phyloP scores from a whole-genome alignment of 1,139 yeast genomes.

The Hemisphaericaspora subhashii region DNA sequence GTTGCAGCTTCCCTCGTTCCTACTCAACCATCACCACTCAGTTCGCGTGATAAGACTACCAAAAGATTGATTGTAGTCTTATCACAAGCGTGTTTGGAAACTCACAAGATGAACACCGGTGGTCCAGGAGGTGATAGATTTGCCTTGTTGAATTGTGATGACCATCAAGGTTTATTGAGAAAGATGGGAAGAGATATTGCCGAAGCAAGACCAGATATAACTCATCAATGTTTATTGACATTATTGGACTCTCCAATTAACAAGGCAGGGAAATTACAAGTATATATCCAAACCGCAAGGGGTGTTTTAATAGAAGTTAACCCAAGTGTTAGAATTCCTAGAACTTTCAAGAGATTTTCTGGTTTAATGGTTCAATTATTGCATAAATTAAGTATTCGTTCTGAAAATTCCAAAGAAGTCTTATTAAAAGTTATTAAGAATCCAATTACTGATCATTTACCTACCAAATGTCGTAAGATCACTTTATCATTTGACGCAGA shows the following conservation, averaged over 20 bases:
- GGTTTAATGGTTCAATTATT: conserved; percentile 96
- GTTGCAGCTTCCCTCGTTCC: conserved; percentile 78
- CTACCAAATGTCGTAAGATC: conserved; percentile 90
- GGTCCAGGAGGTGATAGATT: conserved; percentile 88
- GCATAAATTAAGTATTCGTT: conserved; percentile 87
- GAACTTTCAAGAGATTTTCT: conserved; percentile 95
- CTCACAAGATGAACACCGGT: conserved; percentile 80
- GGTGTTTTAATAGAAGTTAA: conserved; percentile 94
- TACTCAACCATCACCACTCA: conserved; percentile 76
- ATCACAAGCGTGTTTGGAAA: conserved; percentile 92
- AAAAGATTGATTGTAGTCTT: conserved; percentile 88
- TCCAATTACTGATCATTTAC: conserved; percentile 95
- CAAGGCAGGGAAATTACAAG: conserved; percentile 95
- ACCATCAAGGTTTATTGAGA: conserved; percentile 92
- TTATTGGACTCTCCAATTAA: conserved; percentile 93
- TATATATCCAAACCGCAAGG: conserved; percentile 91
- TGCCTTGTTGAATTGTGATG: conserved; percentile 93
- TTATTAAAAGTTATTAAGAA: conserved; percentile 91
- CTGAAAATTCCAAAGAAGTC: conserved; percentile 93
- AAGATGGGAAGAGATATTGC: conserved; percentile 97
- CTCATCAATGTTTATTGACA: conserved; percentile 92
- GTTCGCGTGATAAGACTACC: conserved; percentile 79
- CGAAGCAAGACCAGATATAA: conserved; percentile 97
- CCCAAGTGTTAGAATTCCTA: conserved; percentile 94
- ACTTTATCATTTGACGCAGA: conserved; percentile 95